Percentiles rank a stretch among this genome's conserved stretches.
Conservation (phyloP, 2,329 filamentous ascomycete genomes). For the Penicillium sp. region DNA sequence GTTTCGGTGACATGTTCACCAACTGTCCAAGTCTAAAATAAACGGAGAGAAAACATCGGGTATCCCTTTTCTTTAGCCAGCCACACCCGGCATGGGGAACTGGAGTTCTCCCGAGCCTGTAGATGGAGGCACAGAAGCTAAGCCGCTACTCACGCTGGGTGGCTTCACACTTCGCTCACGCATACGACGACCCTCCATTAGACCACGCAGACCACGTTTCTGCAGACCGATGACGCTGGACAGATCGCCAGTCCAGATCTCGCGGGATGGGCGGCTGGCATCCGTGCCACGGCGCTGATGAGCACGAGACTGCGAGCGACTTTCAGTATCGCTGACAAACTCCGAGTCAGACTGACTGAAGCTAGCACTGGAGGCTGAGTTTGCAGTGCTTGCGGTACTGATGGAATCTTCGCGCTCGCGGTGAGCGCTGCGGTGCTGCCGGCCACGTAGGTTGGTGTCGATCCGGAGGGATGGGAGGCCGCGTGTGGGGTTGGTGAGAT, state of each 20-base stretch:
- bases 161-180: conserved; percentile 62
- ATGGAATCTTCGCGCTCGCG: conserved; percentile 42
- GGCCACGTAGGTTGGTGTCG: conserved; percentile 36
- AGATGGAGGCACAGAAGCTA: conserved; percentile 17
- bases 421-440: conserved; percentile 19
- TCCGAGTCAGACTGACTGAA: conserved; percentile 41
- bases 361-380: conserved; percentile 40
- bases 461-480: conserved; percentile 39
- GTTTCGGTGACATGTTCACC: background rate
- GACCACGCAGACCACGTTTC: conserved; percentile 82
- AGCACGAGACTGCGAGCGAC: conserved; percentile 35
- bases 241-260: conserved; percentile 72
- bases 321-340: conserved; percentile 25
- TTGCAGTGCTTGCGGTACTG: conserved; percentile 39
- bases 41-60: background rate
- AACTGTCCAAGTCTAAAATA: background rate
- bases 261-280: conserved; percentile 45
- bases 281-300: conserved; percentile 42
- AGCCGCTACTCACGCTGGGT: conserved; percentile 21
- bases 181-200: conserved; percentile 92
- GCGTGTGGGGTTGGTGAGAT: conserved; percentile 27
- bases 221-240: conserved; percentile 91
- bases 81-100: conserved; percentile 16
- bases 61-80: conserved; percentile 2
- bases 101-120: conserved; percentile 16